Percentiles rank a stretch among this genome's conserved stretches.
Conservation (phyloP, 2,329 filamentous ascomycete genomes). For the Teratosphaeria viscida region DNA sequence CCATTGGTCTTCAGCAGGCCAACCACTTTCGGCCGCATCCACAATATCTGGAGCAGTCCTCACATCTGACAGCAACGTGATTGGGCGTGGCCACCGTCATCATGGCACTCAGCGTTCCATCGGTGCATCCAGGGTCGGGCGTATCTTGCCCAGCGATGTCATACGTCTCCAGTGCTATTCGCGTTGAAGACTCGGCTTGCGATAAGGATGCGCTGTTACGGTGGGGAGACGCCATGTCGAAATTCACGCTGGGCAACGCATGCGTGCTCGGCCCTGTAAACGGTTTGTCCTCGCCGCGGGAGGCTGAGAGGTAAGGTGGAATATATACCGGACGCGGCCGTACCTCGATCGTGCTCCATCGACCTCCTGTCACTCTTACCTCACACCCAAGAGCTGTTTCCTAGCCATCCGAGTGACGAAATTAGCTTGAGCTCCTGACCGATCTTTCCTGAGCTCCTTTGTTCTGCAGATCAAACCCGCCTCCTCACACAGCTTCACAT, state of each 20-base stretch:
- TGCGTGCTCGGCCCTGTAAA: neutral
- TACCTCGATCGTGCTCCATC: neutral
- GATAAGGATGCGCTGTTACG: neutral
- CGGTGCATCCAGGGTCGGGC: neutral
- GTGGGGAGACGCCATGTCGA: neutral
- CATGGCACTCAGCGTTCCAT: neutral
- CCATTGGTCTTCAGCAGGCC: neutral
- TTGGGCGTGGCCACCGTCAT: neutral
- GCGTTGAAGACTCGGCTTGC: neutral
- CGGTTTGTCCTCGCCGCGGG: neutral
- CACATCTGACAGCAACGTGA: neutral
- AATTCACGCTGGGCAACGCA: neutral
- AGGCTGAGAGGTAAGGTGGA: neutral
- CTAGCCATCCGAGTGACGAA: neutral
- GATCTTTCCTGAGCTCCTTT: neutral
- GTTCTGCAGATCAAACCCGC: neutral
- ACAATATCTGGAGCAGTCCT: conserved; percentile 1
- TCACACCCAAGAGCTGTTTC: neutral
- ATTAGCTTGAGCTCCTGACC: neutral
- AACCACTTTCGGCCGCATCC: neutral
- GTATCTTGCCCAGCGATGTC: neutral
- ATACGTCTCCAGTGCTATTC: neutral
- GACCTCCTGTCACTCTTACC: conserved; percentile 2
- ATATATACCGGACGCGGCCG: neutral
- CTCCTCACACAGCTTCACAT: neutral